Conservation (phyloP, 257 asterid genomes). For the Solanum neorickii region DNA sequence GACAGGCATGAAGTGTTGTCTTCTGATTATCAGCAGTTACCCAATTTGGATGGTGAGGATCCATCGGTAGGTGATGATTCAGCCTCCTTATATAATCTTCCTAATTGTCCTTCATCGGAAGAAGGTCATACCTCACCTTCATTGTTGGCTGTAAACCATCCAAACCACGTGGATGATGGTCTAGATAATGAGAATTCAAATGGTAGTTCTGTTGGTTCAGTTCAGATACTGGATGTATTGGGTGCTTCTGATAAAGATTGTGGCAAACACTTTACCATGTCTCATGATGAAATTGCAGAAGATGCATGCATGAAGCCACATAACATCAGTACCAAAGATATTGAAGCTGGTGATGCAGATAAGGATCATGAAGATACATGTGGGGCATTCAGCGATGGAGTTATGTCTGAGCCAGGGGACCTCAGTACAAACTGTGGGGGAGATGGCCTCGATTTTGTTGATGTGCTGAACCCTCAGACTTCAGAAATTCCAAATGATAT, state of each 20-base stretch:
- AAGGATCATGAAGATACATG: background rate
- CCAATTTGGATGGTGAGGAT: constrained; percentile 8
- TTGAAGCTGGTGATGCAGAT: background rate
- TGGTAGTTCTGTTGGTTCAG: constrained; percentile 3
- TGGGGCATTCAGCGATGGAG: background rate
- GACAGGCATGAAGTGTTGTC: constrained; percentile 6
- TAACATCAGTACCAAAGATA: background rate
- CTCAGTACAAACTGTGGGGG: background rate
- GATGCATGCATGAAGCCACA: constrained; percentile 7
- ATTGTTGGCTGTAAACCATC: constrained; percentile 8
- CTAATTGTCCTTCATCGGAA: background rate
- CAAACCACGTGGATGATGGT: background rate
- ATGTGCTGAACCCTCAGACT: background rate
- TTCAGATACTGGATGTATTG: background rate
- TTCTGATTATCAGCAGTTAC: constrained; percentile 5
- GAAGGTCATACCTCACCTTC: constrained; percentile 11
- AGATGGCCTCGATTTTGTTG: background rate
- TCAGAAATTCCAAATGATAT: background rate
- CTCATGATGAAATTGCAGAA: constrained; percentile 12
- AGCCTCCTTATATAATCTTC: background rate
- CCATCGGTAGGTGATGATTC: background rate
- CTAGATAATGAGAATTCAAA: constrained; percentile 7
- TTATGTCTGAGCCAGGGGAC: background rate
- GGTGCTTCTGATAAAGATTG: constrained; percentile 1
- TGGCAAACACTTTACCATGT: constrained; percentile 5